Evolutionary conservation across 2,329 filamentous ascomycete genomes (phyloP), one percentile per base, ranked within the genome.

Genomic region (Verticillium alfalfae): DNA sequence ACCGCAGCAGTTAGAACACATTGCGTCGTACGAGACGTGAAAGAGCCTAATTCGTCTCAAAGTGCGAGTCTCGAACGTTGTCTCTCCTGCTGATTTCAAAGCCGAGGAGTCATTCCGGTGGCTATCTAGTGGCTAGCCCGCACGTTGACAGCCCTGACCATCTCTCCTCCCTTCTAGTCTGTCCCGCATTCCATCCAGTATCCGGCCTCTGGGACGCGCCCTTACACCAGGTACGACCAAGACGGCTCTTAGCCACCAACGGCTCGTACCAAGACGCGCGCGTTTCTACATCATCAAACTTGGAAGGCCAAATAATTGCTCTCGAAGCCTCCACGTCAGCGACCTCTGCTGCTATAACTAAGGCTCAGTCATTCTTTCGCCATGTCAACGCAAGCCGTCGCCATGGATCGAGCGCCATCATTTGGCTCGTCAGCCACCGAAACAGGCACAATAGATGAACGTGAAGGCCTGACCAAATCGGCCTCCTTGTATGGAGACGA

Each of bases 381-480:
- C 45, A 52, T 52, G 45, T 52, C 45, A 31, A 26, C 45, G 16
- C 45, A 52, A 18, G 45, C 45, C 18, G 18, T 22, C 18, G 45
- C 45, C 45, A 52, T 52, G 45, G 45, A 52, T 16, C 22, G 70
- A 57, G 64, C 67, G 58, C 66, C 65, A 34, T 74, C 72, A n/a
- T 71, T 72, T 34, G 69, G 69, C 41, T 73, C 72, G 56, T 75
- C 76, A 9, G 69, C 74, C n/a, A 74, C 70, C 37, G 69, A 72
- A 34, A 65, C 71, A 4, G 67, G 67, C 7, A 71, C 73, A 26
- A 66, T 69, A 10, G 72, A 75, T 26, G 72, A 73, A 57, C 72
- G 71, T 60, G 75, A 74, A 61, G 73, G 73, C 62, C 61, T 71
- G 57, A 63, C 66, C 26, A 62, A 63, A 31, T 56, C 72, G 38